Percentiles rank a stretch among this genome's conserved stretches.
Evolutionary conservation across 441 rosid genomes (phyloP).

Genomic region (Erodium texanum): DNA sequence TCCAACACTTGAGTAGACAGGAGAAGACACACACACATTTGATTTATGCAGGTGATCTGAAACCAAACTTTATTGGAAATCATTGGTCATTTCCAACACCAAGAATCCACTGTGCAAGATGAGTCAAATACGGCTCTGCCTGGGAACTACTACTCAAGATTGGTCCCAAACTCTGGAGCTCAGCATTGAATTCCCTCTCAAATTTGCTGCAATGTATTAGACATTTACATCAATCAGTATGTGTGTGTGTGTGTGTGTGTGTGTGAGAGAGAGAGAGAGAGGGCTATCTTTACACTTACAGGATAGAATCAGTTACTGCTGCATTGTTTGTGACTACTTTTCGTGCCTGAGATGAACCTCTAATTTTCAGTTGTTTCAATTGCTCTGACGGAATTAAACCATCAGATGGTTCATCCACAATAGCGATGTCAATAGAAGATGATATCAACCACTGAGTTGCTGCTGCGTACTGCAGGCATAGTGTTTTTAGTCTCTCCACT

Average conservation of each 20-base stretch:
- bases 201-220: slow-evolving; percentile 43
- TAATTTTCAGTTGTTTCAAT: slow-evolving; percentile 31
- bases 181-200: slow-evolving; percentile 73
- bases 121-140: too few relatives aligned
- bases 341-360: slow-evolving; percentile 34
- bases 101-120: too few relatives aligned
- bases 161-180: slow-evolving; percentile 81
- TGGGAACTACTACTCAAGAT: slow-evolving; percentile 52
- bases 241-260: too few relatives aligned
- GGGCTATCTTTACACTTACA: slow-evolving; percentile 46
- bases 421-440: slow-evolving; percentile 55
- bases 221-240: not conserved
- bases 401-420: slow-evolving; percentile 31
- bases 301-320: slow-evolving; percentile 59
- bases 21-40: too few relatives aligned
- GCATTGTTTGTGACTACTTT: slow-evolving; percentile 40
- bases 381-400: slow-evolving; percentile 20
- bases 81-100: too few relatives aligned
- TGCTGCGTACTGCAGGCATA: slow-evolving; percentile 84
- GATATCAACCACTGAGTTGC: slow-evolving; percentile 95
- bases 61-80: too few relatives aligned
- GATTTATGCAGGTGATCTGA: too few relatives aligned
- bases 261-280: not conserved
- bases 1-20: too few relatives aligned
- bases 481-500: slow-evolving; percentile 72